These are phyloP conservation scores for Penicillium pulvis DNA, from an alignment of 495 filamentous ascomycete species.

Conservation along the genomic window DNA sequence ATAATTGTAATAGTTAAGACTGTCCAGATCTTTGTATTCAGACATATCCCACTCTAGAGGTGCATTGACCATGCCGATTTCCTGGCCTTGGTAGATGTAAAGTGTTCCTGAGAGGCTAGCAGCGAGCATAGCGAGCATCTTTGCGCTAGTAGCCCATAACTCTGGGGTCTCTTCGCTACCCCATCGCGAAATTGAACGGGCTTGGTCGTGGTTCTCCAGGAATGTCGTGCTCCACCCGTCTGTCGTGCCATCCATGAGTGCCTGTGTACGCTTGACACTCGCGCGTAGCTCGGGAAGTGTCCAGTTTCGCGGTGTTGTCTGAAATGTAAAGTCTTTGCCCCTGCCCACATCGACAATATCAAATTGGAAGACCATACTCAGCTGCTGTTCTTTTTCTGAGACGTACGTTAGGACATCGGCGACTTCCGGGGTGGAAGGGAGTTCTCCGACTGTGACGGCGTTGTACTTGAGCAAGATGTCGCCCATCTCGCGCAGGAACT, in stretches of 20 bases:
- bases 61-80: constrained; percentile 58
- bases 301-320: constrained; percentile 42
- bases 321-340: constrained; percentile 37
- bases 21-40: constrained; percentile 58
- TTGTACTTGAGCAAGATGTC: constrained; percentile 46
- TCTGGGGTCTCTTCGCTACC: constrained; percentile 45
- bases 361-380: constrained; percentile 61
- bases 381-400: constrained; percentile 39
- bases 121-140: constrained; percentile 54
- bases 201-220: constrained; percentile 44
- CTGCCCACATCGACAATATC: constrained; percentile 52
- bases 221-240: constrained; percentile 57
- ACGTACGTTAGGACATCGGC: constrained; percentile 52
- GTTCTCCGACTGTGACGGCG: constrained; percentile 55
- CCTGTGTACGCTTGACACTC: constrained; percentile 41
- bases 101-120: constrained; percentile 53
- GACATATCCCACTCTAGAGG: constrained; percentile 41
- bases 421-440: constrained; percentile 44
- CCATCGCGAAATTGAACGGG: constrained; percentile 49
- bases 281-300: constrained; percentile 42
- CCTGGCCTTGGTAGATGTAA: constrained; percentile 60
- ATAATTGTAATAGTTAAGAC: constrained; percentile 52
- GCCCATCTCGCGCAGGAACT: constrained; percentile 52
- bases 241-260: constrained; percentile 44
- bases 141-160: constrained; percentile 47